Base-by-base conservation (phyloP, 176 grass and related monocot genomes). In the Carex scoparia region DNA sequence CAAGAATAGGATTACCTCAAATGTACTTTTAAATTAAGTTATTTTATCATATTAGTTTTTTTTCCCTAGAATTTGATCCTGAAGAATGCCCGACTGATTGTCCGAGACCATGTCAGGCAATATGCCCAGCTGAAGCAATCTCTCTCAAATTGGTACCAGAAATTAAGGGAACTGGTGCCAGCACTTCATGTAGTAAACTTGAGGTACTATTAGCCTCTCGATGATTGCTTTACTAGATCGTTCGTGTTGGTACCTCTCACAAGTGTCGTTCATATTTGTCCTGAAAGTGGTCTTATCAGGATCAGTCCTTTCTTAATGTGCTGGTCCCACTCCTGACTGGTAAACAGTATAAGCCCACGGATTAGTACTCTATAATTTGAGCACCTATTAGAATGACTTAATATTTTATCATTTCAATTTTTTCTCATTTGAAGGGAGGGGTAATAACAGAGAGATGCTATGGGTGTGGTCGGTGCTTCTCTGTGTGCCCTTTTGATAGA, bases 121-220 rank as follows among this genome's bases (percentile, higher is more conserved):
- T 92, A 82, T 98, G 95, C 83, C 95, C 93, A 85, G 93, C 95
- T 71, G 90, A 89, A 85, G 93, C 95, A 88, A 95, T 98, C 90
- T 90, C 69, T 61, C 74, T 98, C 10, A 48, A 88, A 33, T 85
- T 55, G 30, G 64, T 81, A 53, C 68, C 82, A 66, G 84, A 72
- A 86, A 68, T 31, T 67, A 33, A 81, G 4, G 23, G 55, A 63
- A 56, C 11, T 83, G n/a, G 55, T 1, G 85, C 70, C 68, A 86
- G 76, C 89, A 19, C 40, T 13, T 32, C 59, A n/a, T 55, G 0
- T 79, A 84, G 49, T 75, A 88, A 93, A 92, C 44, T 89, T 88
- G 78, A 95, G 91, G 93, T 98, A 76, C 54, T 44, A 16, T 86
- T 86, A 10, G n/a, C 71, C 44, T 76, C 46, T 16, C 48, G 54